Percentiles rank a stretch among this genome's conserved stretches.
Conservation (phyloP, 2,329 filamentous ascomycete genomes). For the Cadophora sp. region DNA sequence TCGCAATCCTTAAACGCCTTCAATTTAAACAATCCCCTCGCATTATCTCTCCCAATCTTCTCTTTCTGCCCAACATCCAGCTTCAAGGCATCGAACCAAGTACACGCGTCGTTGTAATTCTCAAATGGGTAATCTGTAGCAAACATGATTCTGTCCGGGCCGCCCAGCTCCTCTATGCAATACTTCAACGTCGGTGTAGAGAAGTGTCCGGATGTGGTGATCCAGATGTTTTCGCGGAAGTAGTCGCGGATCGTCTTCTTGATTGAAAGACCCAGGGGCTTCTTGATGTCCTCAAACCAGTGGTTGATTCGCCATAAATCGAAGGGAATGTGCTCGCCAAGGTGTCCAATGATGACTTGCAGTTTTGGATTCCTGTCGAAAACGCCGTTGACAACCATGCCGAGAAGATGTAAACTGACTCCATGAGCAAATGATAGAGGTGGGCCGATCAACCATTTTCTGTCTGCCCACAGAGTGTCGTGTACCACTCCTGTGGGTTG, state of each 20-base stretch:
- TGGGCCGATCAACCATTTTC: constrained; percentile 66
- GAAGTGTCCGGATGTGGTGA: constrained; percentile 64
- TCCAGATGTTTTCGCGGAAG: constrained; percentile 61
- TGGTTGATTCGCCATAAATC: constrained; percentile 59
- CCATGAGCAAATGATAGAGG: constrained; percentile 63
- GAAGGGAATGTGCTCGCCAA: constrained; percentile 58
- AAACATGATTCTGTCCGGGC: constrained; percentile 57
- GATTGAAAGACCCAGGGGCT: constrained; percentile 45
- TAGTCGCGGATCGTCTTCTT: constrained; percentile 57
- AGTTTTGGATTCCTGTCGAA: constrained; percentile 56
- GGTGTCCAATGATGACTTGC: constrained; percentile 55
- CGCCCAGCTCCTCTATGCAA: constrained; percentile 54
- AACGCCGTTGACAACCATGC: constrained; percentile 58
- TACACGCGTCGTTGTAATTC: constrained; percentile 50
- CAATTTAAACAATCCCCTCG: constrained; percentile 51
- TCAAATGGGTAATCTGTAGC: constrained; percentile 62
- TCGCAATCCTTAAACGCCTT: constrained; percentile 35
- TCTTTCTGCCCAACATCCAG: constrained; percentile 28
- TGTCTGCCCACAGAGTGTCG: constrained; percentile 64
- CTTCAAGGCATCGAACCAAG: constrained; percentile 47
- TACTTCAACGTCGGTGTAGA: constrained; percentile 59
- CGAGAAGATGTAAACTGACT: constrained; percentile 63
- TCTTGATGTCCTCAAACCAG: constrained; percentile 62
- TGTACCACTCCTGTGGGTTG: constrained; percentile 62
- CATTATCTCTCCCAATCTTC: constrained; percentile 54